phyloP scores from a whole-genome alignment of 345 rosid genomes.

The Salix dunnii region DNA sequence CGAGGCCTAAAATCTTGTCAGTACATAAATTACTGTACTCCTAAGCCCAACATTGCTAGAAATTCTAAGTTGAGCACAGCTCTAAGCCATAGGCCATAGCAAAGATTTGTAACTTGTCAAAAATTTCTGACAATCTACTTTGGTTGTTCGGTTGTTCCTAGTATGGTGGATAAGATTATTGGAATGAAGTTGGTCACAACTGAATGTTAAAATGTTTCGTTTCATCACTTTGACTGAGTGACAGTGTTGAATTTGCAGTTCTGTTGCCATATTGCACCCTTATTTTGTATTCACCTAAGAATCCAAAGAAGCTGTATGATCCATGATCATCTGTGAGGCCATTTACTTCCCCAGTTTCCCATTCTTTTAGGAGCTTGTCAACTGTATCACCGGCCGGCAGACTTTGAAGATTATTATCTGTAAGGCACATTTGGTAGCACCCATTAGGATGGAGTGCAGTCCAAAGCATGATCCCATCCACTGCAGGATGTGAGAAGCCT shows the following conservation, averaged over 20 bases:
- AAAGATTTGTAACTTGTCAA: no score
- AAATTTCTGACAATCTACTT: neutral
- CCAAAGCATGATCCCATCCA: slow-evolving; percentile 87
- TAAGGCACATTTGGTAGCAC: slow-evolving; percentile 88
- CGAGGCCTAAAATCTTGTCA: neutral
- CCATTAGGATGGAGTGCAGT: slow-evolving; percentile 70
- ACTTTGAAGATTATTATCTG: slow-evolving; percentile 47
- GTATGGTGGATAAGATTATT: neutral
- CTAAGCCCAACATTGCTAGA: neutral
- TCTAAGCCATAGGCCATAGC: no score
- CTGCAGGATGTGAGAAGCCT: slow-evolving; percentile 80
- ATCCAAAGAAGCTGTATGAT: slow-evolving; percentile 59
- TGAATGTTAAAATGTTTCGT: slow-evolving; percentile 60
- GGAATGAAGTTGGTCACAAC: slow-evolving; percentile 18
- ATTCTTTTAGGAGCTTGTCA: slow-evolving; percentile 54
- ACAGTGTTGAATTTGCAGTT: slow-evolving; percentile 45
- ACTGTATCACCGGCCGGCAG: slow-evolving; percentile 74
- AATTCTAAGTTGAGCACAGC: neutral
- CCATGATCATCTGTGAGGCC: slow-evolving; percentile 53
- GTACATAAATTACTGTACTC: neutral
- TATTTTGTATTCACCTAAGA: slow-evolving; percentile 61
- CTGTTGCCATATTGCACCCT: slow-evolving; percentile 28
- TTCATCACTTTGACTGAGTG: slow-evolving; percentile 41
- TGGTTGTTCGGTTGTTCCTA: neutral
- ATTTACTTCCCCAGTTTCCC: slow-evolving; percentile 43